A percentile compares a stretch with the other conserved stretches of the same genome.
Evolutionary conservation across 1,139 yeast species (phyloP).

Genomic region (Saccharomyces hybrid): DNA sequence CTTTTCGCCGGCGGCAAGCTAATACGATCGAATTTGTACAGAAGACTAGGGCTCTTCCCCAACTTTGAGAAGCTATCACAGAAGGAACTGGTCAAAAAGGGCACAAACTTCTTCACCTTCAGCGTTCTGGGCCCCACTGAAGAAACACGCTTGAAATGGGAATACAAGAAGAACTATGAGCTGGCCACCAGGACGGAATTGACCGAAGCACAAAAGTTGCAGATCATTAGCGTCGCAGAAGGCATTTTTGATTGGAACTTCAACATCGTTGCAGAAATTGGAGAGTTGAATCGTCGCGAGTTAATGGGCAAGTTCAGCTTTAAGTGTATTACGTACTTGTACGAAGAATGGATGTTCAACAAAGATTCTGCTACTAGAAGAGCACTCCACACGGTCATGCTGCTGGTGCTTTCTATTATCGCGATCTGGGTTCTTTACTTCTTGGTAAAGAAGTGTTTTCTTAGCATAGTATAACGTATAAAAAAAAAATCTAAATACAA

Average conservation of each 20-base stretch:
- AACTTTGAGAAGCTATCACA: conserved; percentile 55
- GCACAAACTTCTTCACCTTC: conserved; percentile 68
- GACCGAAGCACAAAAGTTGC: conserved; percentile 61
- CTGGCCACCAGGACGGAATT: conserved; percentile 60
- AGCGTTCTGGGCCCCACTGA: conserved; percentile 66
- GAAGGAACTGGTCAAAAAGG: conserved; percentile 49
- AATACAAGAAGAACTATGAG: conserved; percentile 71
- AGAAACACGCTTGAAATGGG: conserved; percentile 53
- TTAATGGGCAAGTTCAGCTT: conserved; percentile 51
- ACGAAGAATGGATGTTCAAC: conserved; percentile 28
- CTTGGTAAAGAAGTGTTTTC: conserved; percentile 7
- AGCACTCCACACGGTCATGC: conserved; percentile 10
- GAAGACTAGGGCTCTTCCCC: conserved; percentile 68
- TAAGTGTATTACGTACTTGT: conserved; percentile 36
- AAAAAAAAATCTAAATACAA: background rate
- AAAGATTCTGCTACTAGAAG: conserved; percentile 15
- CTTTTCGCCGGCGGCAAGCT: conserved; percentile 81
- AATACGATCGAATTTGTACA: conserved; percentile 57
- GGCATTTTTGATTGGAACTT: conserved; percentile 60
- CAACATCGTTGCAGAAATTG: conserved; percentile 56
- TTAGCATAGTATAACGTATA: conserved; percentile 3
- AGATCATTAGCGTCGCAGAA: conserved; percentile 60
- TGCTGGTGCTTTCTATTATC: conserved; percentile 11
- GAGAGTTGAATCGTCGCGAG: conserved; percentile 50
- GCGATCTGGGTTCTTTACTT: conserved; percentile 9